phyloP scores from a whole-genome alignment of 2,329 filamentous ascomycete species.

The Fusarium sp. region DNA sequence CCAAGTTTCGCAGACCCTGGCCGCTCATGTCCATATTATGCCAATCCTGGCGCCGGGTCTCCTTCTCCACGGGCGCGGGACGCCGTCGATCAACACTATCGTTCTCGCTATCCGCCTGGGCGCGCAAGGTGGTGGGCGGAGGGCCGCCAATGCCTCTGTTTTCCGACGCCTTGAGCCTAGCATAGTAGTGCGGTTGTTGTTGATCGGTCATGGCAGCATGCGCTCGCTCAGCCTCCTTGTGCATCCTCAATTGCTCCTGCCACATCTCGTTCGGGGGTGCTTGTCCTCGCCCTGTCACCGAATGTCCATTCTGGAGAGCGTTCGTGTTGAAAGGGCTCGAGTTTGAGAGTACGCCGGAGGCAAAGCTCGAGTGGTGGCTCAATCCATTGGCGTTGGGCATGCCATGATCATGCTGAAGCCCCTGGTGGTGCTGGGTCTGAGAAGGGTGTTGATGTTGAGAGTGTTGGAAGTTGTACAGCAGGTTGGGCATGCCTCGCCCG shows the following conservation, averaged over 20 bases:
- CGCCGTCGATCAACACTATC: conserved; percentile 68
- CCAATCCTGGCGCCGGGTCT: conserved; percentile 84
- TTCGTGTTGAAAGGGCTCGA: conserved; percentile 69
- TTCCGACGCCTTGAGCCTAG: conserved; percentile 75
- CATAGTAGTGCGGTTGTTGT: conserved; percentile 77
- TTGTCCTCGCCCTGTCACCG: conserved; percentile 61
- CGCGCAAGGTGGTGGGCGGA: conserved; percentile 60
- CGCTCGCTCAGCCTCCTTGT: conserved; percentile 79
- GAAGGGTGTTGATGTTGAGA: conserved; percentile 71
- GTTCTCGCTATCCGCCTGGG: conserved; percentile 62
- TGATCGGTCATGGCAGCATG: conserved; percentile 78
- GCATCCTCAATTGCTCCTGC: conserved; percentile 86
- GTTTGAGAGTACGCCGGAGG: conserved; percentile 66
- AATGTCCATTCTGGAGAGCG: conserved; percentile 69
- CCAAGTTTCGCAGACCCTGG: conserved; percentile 89
- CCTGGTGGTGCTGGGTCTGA: conserved; percentile 73
- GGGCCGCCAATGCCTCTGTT: conserved; percentile 74
- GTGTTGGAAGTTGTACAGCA: conserved; percentile 79
- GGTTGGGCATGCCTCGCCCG: conserved; percentile 67
- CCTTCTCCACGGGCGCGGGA: conserved; percentile 74
- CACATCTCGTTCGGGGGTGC: conserved; percentile 77
- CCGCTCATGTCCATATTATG: conserved; percentile 93
- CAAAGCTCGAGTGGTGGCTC: conserved; percentile 56
- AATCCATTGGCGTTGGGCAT: conserved; percentile 65
- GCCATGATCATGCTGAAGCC: conserved; percentile 68